A percentile compares a stretch with the other conserved stretches of the same genome.
Conservation (phyloP, 768 basidiomycete species). For the Suillus alpinus region DNA sequence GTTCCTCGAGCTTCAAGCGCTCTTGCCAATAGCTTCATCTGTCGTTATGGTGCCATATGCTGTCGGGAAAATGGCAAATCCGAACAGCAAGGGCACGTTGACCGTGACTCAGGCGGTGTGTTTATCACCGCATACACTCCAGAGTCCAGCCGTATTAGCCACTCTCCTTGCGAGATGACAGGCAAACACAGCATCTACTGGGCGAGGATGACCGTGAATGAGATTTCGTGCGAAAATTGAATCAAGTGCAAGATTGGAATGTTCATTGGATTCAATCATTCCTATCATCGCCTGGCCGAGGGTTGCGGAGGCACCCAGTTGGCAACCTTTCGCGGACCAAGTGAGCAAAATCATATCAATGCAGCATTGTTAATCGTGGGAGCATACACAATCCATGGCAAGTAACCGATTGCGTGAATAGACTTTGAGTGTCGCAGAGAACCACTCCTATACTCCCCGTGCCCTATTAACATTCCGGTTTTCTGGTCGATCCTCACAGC, state of each 20-base stretch:
- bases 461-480: conserved; percentile 27
- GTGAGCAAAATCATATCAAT: background rate
- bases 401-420: conserved; percentile 21
- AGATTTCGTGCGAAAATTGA: too few species aligned
- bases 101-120: background rate
- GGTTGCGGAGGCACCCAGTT: background rate
- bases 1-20: background rate
- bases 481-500: conserved; percentile 31
- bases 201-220: background rate
- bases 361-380: background rate
- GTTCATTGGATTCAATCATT: background rate
- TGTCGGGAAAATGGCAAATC: background rate
- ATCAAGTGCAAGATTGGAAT: background rate
- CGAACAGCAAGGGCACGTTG: background rate
- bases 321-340: background rate
- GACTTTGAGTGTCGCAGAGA: conserved; percentile 32
- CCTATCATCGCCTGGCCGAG: background rate
- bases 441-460: conserved; percentile 32
- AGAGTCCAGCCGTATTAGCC: background rate
- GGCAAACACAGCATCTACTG: background rate
- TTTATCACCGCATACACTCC: background rate
- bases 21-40: background rate
- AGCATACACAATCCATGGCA: conserved; percentile 33
- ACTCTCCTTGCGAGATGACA: background rate
- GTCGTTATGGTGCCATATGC: background rate